Conservation (phyloP, 495 filamentous ascomycete species). For the Hypoxylon rickii region DNA sequence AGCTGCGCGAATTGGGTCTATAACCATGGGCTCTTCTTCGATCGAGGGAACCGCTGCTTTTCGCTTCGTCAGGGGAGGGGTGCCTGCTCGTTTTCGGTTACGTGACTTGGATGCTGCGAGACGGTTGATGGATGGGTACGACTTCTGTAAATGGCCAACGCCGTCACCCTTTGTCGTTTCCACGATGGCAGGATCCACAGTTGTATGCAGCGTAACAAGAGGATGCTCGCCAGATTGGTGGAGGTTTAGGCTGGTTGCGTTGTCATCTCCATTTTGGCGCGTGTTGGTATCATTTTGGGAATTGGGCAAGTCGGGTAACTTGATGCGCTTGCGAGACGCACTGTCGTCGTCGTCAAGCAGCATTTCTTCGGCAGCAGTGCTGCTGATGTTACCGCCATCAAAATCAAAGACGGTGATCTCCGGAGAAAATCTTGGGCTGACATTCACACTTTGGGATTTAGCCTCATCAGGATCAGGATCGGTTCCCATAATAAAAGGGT, state of each 20-base stretch:
- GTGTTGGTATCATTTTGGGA: constrained; percentile 19
- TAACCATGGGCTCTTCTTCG: constrained; percentile 40
- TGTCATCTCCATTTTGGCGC: constrained; percentile 3
- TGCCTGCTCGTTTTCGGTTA: constrained; percentile 46
- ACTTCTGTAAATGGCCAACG: constrained; percentile 31
- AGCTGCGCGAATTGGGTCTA: constrained; percentile 57
- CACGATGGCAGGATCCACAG: constrained; percentile 38
- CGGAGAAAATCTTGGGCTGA: constrained; percentile 28
- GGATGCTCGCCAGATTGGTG: constrained; percentile 18
- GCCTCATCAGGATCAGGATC: constrained; percentile 26
- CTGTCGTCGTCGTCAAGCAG: constrained; percentile 34
- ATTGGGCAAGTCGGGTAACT: constrained; percentile 35
- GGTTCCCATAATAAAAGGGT: constrained; percentile 17
- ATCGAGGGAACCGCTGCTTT: constrained; percentile 17
- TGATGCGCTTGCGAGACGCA: constrained; percentile 45
- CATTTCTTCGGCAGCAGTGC: constrained; percentile 25
- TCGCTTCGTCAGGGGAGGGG: constrained; percentile 44
- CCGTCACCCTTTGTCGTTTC: constrained; percentile 34
- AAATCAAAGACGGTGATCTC: constrained; percentile 24
- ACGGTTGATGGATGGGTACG: constrained; percentile 46
- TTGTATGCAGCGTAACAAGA: constrained; percentile 23
- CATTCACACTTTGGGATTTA: constrained; percentile 18
- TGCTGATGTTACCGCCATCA: constrained; percentile 29
- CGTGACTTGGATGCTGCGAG: constrained; percentile 48
- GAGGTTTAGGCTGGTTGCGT: neutral